A percentile compares a stretch with the other conserved stretches of the same genome.
These are phyloP conservation scores for Craterostigma plantagineum DNA, from an alignment of 257 asterid species.

Conservation along the genomic window DNA sequence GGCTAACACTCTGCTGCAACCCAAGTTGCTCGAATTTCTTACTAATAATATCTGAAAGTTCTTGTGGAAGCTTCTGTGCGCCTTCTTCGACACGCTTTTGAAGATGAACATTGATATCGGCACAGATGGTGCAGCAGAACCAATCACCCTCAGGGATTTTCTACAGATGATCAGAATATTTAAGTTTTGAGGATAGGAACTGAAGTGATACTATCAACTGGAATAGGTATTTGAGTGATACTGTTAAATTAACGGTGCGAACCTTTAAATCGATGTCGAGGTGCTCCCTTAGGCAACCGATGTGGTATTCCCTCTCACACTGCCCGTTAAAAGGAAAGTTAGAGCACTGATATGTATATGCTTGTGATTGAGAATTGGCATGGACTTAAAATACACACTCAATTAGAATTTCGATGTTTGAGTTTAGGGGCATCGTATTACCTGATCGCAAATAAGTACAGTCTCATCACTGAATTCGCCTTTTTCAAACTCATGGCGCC, in stretches of 20 bases:
- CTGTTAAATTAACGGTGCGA: slow-evolving; percentile 7
- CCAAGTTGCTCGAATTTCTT: slow-evolving; percentile 26
- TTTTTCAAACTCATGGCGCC: slow-evolving; percentile 52
- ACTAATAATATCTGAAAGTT: slow-evolving; percentile 20
- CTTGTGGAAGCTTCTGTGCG: slow-evolving; percentile 48
- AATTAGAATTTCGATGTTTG: slow-evolving; percentile 2
- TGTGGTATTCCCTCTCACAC: slow-evolving; percentile 91
- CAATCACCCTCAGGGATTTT: slow-evolving; percentile 63
- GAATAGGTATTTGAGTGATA: too few relatives aligned
- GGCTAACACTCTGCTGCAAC: slow-evolving; percentile 30
- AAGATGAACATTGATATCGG: slow-evolving; percentile 31
- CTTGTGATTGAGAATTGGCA: slow-evolving; percentile 4
- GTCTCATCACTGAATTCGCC: slow-evolving; percentile 45
- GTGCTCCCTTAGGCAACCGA: slow-evolving; percentile 68
- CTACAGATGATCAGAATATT: slow-evolving; percentile 15
- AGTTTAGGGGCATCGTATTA: slow-evolving; percentile 9
- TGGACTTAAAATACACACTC: slow-evolving; percentile 6
- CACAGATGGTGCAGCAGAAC: slow-evolving; percentile 69
- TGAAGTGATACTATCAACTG: slow-evolving; percentile 7
- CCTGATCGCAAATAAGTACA: slow-evolving; percentile 92
- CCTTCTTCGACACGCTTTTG: slow-evolving; percentile 37
- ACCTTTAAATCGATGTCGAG: slow-evolving; percentile 60
- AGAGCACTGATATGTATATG: slow-evolving; percentile 7
- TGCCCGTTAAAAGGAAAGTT: slow-evolving; percentile 15
- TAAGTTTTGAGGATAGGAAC: not conserved